phyloP scores from a whole-genome alignment of 2,329 filamentous ascomycete genomes.

The Rutstroemia sp. region DNA sequence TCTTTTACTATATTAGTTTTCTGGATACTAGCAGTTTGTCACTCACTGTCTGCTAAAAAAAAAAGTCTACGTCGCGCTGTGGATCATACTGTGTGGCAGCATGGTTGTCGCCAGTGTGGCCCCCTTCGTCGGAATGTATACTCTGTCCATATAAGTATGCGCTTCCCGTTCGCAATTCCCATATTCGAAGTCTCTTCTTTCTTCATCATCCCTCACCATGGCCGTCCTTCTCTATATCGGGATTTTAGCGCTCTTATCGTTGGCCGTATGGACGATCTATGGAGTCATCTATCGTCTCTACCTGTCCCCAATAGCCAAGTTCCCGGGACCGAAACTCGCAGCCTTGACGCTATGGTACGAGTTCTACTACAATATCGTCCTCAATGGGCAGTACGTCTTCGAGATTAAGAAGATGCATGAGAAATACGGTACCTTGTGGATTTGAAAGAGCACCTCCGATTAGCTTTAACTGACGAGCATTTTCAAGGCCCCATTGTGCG shows the following conservation, averaged over 20 bases:
- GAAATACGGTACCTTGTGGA: constrained; percentile 26
- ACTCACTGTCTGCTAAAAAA: too few species aligned
- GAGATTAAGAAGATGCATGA: constrained; percentile 37
- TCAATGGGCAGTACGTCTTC: constrained; percentile 36
- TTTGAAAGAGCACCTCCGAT: not conserved
- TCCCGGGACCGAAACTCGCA: constrained; percentile 30
- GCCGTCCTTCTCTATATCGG: not conserved
- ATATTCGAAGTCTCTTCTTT: too few species aligned
- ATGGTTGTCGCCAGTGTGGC: too few species aligned
- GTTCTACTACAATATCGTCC: constrained; percentile 36
- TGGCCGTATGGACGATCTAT: constrained; percentile 3
- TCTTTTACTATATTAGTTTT: too few species aligned
- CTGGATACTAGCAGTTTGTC: too few species aligned
- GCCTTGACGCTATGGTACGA: constrained; percentile 27
- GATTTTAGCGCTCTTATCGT: not conserved
- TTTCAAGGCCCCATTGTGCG: constrained; percentile 3
- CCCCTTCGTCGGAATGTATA: too few species aligned
- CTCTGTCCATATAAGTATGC: too few species aligned
- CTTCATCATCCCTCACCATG: not conserved
- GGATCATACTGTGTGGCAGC: too few species aligned
- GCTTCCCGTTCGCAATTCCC: too few species aligned
- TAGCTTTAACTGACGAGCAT: constrained; percentile 26
- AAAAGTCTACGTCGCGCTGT: too few species aligned
- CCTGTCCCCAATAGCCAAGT: constrained; percentile 28
- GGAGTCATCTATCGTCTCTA: constrained; percentile 25